Evolutionary conservation across 257 asterid species (phyloP).

Genomic region (Plantago elongata): DNA sequence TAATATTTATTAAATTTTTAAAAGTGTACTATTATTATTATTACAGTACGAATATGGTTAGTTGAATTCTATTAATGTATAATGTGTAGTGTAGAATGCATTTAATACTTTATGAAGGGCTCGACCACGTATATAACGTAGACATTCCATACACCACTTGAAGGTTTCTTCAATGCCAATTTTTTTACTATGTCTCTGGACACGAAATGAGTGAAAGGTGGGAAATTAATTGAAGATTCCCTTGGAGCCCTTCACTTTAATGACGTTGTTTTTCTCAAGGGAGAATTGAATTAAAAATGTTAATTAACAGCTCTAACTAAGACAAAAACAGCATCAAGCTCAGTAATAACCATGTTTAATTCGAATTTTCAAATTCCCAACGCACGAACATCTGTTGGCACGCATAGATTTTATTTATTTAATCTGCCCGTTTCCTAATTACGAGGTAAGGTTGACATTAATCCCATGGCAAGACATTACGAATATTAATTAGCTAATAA

Average conservation of each 20-base stretch:
- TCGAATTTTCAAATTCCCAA: too few species aligned
- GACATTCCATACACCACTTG: too few species aligned
- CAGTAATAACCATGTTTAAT: too few species aligned
- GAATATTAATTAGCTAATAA: not conserved
- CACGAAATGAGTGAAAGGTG: not conserved
- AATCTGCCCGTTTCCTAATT: not conserved
- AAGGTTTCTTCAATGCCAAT: too few species aligned
- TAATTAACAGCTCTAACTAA: not conserved
- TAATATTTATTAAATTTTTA: too few species aligned
- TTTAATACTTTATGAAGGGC: too few species aligned
- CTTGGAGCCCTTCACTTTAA: not conserved
- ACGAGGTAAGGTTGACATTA: constrained; percentile 43
- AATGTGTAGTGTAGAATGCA: too few species aligned
- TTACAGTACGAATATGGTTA: too few species aligned
- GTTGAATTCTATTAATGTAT: too few species aligned
- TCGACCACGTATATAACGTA: too few species aligned
- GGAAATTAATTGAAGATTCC: constrained; percentile 9
- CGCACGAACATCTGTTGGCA: not conserved
- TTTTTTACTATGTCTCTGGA: too few species aligned
- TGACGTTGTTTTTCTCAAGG: constrained; percentile 16
- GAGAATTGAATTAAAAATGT: constrained; percentile 13
- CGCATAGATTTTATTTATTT: not conserved
- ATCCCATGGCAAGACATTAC: not conserved
- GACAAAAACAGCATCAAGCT: constrained; percentile 31
- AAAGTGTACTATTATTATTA: too few species aligned